Base-by-base conservation (phyloP, 208 protist species). In the Novymonas esmeraldas region DNA sequence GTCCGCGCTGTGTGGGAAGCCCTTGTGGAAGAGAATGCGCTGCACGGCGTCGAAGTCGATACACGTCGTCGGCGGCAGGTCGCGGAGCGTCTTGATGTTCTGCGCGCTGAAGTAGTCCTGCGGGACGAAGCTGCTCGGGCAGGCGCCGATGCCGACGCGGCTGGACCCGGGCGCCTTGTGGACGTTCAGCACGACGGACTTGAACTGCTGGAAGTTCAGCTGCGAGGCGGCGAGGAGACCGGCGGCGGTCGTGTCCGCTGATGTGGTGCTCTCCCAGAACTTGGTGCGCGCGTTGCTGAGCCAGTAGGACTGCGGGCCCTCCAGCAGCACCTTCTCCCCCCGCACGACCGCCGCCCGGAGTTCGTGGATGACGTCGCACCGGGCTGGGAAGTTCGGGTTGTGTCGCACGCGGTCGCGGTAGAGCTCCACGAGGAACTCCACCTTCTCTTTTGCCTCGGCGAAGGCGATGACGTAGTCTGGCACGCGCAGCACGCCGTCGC, bases 261-360 rank as follows among this genome's bases (percentile, higher is more conserved):
- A 96, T 14, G 93, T 97, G 28, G 89, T 91, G 74, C 89, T 95
- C 44, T 84, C 89, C 91, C 93, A 97, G 70, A 97, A 97, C 78
- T 95, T 96, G 48, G 95, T 91, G 46, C 89, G 79, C 10, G 87
- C 85, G 73, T 97, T 97, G 73, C 87, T 94, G 11, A 97, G 80
- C 88, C 91, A 97, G 73, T 96, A 97, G 2, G 93, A 96, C 75
- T 97, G 93, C 29, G 93, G 93, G 13, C 93, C 93, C 73, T 97
- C 93, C 18, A 97, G 67, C 34, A 97, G 70, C 29, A 97, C 73
- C 65, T 97, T 96, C 64, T 95, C 88, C 20, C 89, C 87, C 6
- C 76, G 76, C 64, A 69, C 54, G 33, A 97, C 42, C 20, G 93
- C 87, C 11, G 66, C 46, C 41, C 81, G 86, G 48, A 97, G 63